Percentiles rank a stretch among this genome's conserved stretches.
phyloP scores from a whole-genome alignment of 352 stramenopile species.

The Ophiocytium majus region DNA sequence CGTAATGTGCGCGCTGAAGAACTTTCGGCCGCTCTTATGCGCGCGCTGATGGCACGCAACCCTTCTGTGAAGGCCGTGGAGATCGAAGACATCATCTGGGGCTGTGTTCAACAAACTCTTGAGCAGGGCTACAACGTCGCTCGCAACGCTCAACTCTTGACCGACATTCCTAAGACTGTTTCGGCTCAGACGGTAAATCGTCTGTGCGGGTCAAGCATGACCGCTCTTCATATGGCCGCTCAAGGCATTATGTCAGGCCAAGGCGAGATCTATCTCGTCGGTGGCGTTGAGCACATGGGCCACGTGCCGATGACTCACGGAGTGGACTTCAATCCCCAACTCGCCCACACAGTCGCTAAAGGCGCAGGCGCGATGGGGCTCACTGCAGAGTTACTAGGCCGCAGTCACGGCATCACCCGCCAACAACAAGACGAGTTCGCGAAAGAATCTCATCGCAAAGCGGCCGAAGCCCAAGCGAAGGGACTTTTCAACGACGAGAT shows the following conservation, averaged over 20 bases:
- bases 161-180: conserved; percentile 9
- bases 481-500: not conserved
- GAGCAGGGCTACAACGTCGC: not conserved
- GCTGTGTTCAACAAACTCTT: conserved; percentile 5
- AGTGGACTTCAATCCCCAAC: not conserved
- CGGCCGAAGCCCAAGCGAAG: not conserved
- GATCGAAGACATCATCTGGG: conserved; percentile 16
- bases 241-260: not conserved
- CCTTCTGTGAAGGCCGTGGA: not conserved
- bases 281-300: conserved; percentile 2
- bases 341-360: not conserved
- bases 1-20: conserved; percentile 6
- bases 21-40: not conserved
- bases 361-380: not conserved
- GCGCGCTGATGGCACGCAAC: not conserved
- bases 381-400: not conserved
- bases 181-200: conserved; percentile 10
- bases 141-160: conserved; percentile 2
- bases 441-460: not conserved
- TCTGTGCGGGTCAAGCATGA: not conserved
- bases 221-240: not conserved
- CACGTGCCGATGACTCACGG: conserved; percentile 4
- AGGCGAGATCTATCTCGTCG: conserved; percentile 1
- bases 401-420: not conserved
- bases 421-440: not conserved